Conservation (phyloP, 2,329 filamentous ascomycete species). For the Neocatenulostroma microsporum region DNA sequence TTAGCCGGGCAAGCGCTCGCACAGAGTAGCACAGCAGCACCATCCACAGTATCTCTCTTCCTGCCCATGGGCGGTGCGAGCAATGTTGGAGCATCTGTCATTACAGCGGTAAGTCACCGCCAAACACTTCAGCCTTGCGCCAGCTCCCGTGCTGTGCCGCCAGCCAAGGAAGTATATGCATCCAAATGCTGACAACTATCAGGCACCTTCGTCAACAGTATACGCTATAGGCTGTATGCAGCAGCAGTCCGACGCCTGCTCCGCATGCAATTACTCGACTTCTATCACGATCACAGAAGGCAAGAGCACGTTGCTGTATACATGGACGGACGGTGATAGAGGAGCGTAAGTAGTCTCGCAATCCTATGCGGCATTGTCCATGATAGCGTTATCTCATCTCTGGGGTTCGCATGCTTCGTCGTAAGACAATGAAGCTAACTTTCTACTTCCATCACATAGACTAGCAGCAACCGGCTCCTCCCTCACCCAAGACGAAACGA, state of each 20-base stretch:
- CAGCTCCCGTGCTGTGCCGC: too few relatives aligned
- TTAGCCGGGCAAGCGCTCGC: constrained; percentile 1
- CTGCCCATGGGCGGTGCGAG: constrained; percentile 11
- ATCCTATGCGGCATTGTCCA: too few relatives aligned
- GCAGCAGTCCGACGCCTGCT: constrained; percentile 10
- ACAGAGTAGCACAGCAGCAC: background rate
- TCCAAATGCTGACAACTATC: too few relatives aligned
- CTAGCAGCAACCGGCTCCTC: constrained; percentile 11
- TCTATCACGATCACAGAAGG: constrained; percentile 26
- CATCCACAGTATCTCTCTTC: constrained; percentile 10
- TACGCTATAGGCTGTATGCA: constrained; percentile 21
- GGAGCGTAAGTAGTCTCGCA: constrained; percentile 9
- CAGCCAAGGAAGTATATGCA: too few relatives aligned
- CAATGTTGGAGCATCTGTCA: constrained; percentile 14
- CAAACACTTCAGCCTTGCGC: too few relatives aligned
- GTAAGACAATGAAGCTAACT: too few relatives aligned
- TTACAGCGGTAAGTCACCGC: constrained; percentile 16
- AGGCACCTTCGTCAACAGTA: constrained; percentile 19
- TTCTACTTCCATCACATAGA: too few relatives aligned
- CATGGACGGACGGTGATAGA: constrained; percentile 10
- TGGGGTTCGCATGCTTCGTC: too few relatives aligned
- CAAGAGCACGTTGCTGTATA: constrained; percentile 20
- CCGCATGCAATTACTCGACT: constrained; percentile 15
- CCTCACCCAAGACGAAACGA: constrained; percentile 9
- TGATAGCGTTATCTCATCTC: too few relatives aligned